A percentile compares a stretch with the other conserved stretches of the same genome.
Evolutionary conservation across 768 basidiomycete genomes (phyloP).

Genomic region (Psilocybe azurescens): DNA sequence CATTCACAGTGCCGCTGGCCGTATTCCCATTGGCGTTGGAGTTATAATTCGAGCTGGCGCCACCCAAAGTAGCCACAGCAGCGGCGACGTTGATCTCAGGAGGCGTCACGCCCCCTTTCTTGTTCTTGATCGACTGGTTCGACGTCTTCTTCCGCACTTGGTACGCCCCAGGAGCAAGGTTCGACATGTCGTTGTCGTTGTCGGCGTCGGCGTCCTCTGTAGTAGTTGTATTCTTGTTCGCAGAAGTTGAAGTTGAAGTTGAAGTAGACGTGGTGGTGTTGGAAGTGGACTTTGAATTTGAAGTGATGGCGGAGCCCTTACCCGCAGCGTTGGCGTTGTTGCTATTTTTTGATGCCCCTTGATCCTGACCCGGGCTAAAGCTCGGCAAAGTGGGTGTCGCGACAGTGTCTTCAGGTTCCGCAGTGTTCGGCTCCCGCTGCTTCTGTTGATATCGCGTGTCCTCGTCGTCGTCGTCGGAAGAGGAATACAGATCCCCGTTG

Average conservation of each 20-base stretch:
- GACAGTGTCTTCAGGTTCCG: slow-evolving; percentile 4
- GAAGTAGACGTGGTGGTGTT: not conserved
- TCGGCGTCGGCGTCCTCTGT: not conserved
- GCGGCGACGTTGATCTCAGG: slow-evolving; percentile 28
- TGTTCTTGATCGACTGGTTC: slow-evolving; percentile 39
- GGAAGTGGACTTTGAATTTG: not conserved
- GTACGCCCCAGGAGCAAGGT: slow-evolving; percentile 28
- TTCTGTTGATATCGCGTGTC: not conserved
- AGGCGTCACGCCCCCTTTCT: slow-evolving; percentile 28
- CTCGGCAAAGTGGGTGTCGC: slow-evolving; percentile 17
- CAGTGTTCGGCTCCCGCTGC: not conserved
- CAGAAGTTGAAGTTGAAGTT: not conserved
- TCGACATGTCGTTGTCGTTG: slow-evolving; percentile 18
- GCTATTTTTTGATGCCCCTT: slow-evolving; percentile 11
- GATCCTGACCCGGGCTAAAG: not conserved
- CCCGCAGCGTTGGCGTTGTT: slow-evolving; percentile 11
- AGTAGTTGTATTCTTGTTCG: not conserved
- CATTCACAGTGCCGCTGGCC: not conserved
- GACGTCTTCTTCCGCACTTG: slow-evolving; percentile 40
- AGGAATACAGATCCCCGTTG: slow-evolving; percentile 28
- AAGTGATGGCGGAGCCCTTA: slow-evolving; percentile 8
- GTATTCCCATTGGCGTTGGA: not conserved
- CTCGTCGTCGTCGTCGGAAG: slow-evolving; percentile 7
- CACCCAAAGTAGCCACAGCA: slow-evolving; percentile 10
- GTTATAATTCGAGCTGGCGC: not conserved